Conservation (phyloP, 2,329 filamentous ascomycete genomes). For the Ophiostoma australiae region DNA sequence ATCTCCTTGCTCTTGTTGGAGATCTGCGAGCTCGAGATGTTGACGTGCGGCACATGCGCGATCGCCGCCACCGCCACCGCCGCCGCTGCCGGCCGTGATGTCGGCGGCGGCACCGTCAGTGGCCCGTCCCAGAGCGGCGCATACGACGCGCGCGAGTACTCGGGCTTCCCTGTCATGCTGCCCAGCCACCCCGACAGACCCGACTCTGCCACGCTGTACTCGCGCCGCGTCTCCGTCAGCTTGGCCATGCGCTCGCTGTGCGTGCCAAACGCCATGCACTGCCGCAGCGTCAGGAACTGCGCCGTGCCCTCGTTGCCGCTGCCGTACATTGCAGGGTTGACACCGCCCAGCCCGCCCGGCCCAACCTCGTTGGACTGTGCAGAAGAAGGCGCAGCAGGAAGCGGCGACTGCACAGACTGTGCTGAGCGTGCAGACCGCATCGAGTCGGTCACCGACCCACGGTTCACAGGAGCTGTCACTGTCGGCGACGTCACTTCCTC, state of each 20-base stretch:
- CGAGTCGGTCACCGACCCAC: not conserved
- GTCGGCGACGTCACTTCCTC: not conserved
- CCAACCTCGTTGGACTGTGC: not conserved
- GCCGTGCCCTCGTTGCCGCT: slow-evolving; percentile 17
- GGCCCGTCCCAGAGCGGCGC: slow-evolving; percentile 29
- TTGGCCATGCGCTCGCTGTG: slow-evolving; percentile 64
- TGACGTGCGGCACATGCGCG: slow-evolving; percentile 38
- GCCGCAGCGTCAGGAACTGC: slow-evolving; percentile 40
- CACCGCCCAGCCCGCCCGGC: not conserved
- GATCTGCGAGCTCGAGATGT: slow-evolving; percentile 57
- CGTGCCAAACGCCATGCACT: slow-evolving; percentile 67
- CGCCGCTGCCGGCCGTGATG: slow-evolving; percentile 22
- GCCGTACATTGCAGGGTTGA: slow-evolving; percentile 17
- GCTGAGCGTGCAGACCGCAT: slow-evolving; percentile 13
- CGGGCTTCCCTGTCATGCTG: slow-evolving; percentile 43
- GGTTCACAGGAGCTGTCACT: not conserved
- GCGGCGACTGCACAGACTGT: not conserved
- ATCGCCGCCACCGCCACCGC: slow-evolving; percentile 31
- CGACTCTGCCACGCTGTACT: slow-evolving; percentile 67
- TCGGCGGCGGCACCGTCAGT: slow-evolving; percentile 23
- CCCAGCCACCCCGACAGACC: slow-evolving; percentile 59
- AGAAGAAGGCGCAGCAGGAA: not conserved
- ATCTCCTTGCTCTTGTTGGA: slow-evolving; percentile 85
- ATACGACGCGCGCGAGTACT: slow-evolving; percentile 41
- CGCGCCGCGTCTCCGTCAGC: slow-evolving; percentile 66